Percentiles rank a stretch among this genome's conserved stretches.
Evolutionary conservation across 2,329 filamentous ascomycete genomes (phyloP).

Genomic region (Cercospora canescens): DNA sequence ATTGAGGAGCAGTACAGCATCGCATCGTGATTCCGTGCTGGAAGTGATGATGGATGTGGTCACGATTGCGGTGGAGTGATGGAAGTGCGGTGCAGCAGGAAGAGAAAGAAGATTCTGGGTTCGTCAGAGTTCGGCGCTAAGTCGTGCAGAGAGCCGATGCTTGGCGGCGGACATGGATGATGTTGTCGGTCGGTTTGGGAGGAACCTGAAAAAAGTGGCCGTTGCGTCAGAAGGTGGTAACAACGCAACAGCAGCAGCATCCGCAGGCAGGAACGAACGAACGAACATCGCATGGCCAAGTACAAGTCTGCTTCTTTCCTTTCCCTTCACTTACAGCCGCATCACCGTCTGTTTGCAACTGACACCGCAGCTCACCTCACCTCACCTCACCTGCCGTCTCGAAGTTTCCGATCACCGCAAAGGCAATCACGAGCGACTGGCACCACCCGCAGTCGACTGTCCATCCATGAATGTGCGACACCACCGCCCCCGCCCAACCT

Average conservation of each 20-base stretch:
- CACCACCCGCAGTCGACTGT: slow-evolving; percentile 3
- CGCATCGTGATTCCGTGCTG: neutral
- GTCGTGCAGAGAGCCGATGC: neutral
- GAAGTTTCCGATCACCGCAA: slow-evolving; percentile 1
- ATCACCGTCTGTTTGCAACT: no score
- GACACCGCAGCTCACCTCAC: neutral
- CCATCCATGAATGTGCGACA: slow-evolving; percentile 1
- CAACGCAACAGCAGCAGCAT: neutral
- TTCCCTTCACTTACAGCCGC: neutral
- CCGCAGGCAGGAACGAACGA: neutral
- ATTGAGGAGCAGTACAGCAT: no score
- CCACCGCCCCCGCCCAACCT: neutral
- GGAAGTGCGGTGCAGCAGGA: neutral
- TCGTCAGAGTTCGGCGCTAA: neutral
- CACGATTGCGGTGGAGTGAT: neutral
- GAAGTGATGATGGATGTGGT: neutral
- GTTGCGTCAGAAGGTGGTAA: slow-evolving; percentile 7
- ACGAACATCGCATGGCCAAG: neutral
- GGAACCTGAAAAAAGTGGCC: slow-evolving; percentile 5
- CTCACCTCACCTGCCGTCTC: neutral
- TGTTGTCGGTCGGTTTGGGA: neutral
- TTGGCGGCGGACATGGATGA: neutral
- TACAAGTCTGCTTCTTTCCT: neutral
- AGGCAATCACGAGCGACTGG: neutral
- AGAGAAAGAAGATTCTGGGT: neutral